Evolutionary conservation across 208 protist species (phyloP).

Genomic region (Strigomonas oncopelti): DNA sequence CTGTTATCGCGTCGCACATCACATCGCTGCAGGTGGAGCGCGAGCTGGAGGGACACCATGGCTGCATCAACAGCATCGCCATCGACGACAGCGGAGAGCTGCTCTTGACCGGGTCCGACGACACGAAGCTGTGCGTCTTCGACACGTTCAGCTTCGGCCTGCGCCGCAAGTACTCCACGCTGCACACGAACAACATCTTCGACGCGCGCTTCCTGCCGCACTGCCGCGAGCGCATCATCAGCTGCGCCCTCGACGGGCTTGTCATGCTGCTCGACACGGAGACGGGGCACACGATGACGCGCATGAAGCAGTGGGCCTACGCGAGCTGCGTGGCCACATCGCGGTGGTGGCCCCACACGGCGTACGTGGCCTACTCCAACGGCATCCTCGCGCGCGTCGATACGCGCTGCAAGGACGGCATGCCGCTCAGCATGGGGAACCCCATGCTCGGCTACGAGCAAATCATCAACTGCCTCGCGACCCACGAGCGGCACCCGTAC

Average conservation of each 20-base stretch:
- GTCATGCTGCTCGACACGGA: slow-evolving; percentile 34
- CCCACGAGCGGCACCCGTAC: slow-evolving; percentile 36
- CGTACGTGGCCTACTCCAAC: slow-evolving; percentile 37
- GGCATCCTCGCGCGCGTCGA: slow-evolving; percentile 36
- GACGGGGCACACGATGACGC: slow-evolving; percentile 15
- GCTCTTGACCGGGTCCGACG: slow-evolving; percentile 49
- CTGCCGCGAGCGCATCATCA: slow-evolving; percentile 17
- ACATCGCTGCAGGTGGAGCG: not conserved
- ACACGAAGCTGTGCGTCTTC: slow-evolving; percentile 35
- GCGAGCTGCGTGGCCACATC: slow-evolving; percentile 28
- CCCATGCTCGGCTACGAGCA: slow-evolving; percentile 17
- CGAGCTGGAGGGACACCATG: slow-evolving; percentile 33
- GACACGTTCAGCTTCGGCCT: slow-evolving; percentile 19
- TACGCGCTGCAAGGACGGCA: slow-evolving; percentile 19
- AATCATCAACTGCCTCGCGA: slow-evolving; percentile 27
- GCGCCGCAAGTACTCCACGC: slow-evolving; percentile 19
- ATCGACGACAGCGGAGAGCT: slow-evolving; percentile 25
- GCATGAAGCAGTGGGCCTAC: slow-evolving; percentile 16
- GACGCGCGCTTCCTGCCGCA: slow-evolving; percentile 37
- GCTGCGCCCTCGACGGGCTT: slow-evolving; percentile 38
- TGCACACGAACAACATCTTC: slow-evolving; percentile 52
- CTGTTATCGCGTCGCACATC: not conserved
- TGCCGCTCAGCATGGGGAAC: slow-evolving; percentile 5
- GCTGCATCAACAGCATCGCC: slow-evolving; percentile 48
- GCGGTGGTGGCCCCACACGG: slow-evolving; percentile 25